These are phyloP conservation scores for Escallonia rubra DNA, from an alignment of 129 eudicot species.

Conservation along the genomic window DNA sequence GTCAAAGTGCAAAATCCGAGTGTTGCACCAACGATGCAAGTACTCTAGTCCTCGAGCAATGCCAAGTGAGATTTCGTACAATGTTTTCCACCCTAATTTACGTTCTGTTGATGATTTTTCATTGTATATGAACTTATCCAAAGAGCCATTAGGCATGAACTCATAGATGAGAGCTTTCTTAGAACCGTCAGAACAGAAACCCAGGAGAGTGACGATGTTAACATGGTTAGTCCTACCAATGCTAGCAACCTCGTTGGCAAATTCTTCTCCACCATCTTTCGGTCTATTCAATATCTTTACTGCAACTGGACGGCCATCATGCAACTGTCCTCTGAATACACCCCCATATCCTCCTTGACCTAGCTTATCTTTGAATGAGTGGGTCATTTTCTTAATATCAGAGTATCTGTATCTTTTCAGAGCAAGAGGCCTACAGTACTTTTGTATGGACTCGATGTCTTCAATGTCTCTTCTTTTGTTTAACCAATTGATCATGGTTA, in stretches of 20 bases:
- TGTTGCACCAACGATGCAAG: slow-evolving; percentile 36
- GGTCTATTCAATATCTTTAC: slow-evolving; percentile 20
- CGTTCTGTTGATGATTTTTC: neutral
- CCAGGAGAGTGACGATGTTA: slow-evolving; percentile 26
- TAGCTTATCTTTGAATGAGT: slow-evolving; percentile 14
- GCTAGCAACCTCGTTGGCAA: slow-evolving; percentile 32
- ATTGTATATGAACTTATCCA: slow-evolving; percentile 22
- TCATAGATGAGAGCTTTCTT: slow-evolving; percentile 27
- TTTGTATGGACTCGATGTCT: too few relatives aligned
- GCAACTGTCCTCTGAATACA: slow-evolving; percentile 24
- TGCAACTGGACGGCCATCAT: slow-evolving; percentile 19
- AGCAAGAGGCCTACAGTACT: neutral
- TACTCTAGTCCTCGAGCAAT: slow-evolving; percentile 32
- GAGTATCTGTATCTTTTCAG: slow-evolving; percentile 14
- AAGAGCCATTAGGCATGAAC: slow-evolving; percentile 43
- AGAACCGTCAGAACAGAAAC: slow-evolving; percentile 20
- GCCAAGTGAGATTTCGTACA: slow-evolving; percentile 27
- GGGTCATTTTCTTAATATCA: slow-evolving; percentile 26
- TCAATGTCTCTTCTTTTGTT: too few relatives aligned
- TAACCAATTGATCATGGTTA: too few relatives aligned
- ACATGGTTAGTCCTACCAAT: slow-evolving; percentile 35
- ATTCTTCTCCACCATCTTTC: slow-evolving; percentile 29
- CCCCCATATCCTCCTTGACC: slow-evolving; percentile 29
- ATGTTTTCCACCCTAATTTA: slow-evolving; percentile 7
- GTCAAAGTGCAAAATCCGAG: slow-evolving; percentile 34